phyloP scores from a whole-genome alignment of 768 basidiomycete genomes.

The Cystobasidium onofrii region DNA sequence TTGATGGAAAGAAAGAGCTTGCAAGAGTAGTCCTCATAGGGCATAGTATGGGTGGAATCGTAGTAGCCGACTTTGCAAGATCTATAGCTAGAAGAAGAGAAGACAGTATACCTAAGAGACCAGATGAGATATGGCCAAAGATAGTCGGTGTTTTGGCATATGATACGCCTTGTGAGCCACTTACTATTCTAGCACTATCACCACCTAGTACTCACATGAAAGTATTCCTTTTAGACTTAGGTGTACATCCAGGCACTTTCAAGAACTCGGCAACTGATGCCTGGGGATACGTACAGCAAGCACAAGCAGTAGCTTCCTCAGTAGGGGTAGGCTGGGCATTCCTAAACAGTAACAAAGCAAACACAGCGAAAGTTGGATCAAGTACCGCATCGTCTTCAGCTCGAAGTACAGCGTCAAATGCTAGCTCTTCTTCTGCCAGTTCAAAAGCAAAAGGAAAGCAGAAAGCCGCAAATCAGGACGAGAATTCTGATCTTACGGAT shows the following conservation, averaged over 20 bases:
- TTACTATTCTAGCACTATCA: neutral
- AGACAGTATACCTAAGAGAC: neutral
- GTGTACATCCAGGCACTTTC: slow-evolving; percentile 26
- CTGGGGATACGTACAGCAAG: slow-evolving; percentile 31
- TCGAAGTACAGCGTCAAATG: neutral
- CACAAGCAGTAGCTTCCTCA: slow-evolving; percentile 24
- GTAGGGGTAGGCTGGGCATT: slow-evolving; percentile 16
- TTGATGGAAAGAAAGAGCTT: slow-evolving; percentile 10
- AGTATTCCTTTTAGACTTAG: neutral
- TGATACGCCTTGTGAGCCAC: slow-evolving; percentile 20
- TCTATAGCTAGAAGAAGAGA: slow-evolving; percentile 1
- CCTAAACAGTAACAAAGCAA: neutral
- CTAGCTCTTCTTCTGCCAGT: neutral
- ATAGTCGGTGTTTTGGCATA: slow-evolving; percentile 26
- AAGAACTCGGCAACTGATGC: slow-evolving; percentile 27
- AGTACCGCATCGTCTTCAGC: neutral
- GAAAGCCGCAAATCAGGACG: slow-evolving; percentile 23
- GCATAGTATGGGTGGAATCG: slow-evolving; percentile 30
- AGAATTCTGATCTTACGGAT: neutral
- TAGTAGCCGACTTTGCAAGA: slow-evolving; percentile 24
- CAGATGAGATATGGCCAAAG: slow-evolving; percentile 6
- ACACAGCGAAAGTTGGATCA: neutral
- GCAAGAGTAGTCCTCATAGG: slow-evolving; percentile 23
- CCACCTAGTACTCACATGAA: neutral
- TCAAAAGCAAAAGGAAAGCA: slow-evolving; percentile 23